Percentiles rank a stretch among this genome's conserved stretches.
phyloP scores from a whole-genome alignment of 208 protist species.

The Trypanosoma scelopori region DNA sequence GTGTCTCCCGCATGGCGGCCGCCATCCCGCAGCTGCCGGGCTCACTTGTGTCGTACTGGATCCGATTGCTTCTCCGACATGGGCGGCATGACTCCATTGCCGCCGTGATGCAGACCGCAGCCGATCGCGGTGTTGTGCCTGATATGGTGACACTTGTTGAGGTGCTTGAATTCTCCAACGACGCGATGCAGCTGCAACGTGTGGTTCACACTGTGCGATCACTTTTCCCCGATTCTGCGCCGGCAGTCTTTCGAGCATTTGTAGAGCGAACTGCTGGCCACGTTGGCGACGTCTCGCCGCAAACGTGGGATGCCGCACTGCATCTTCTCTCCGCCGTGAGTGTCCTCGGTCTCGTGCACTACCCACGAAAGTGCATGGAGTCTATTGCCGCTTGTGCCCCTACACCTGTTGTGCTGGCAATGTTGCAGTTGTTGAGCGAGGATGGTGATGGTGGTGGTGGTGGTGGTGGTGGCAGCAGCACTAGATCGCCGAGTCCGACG shows the following conservation, averaged over 20 bases:
- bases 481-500: background rate
- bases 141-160: conserved; percentile 53
- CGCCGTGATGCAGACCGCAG: conserved; percentile 18
- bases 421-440: conserved; percentile 19
- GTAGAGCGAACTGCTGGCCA: conserved; percentile 39
- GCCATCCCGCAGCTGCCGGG: conserved; percentile 24
- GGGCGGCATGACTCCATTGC: conserved; percentile 13
- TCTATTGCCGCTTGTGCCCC: conserved; percentile 16
- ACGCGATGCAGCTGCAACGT: conserved; percentile 17
- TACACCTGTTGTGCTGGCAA: conserved; percentile 8
- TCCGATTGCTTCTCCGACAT: conserved; percentile 17
- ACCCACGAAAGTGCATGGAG: conserved; percentile 27
- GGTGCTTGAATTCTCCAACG: conserved; percentile 40
- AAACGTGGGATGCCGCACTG: conserved; percentile 25
- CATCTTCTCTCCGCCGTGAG: conserved; percentile 30
- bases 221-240: conserved; percentile 33
- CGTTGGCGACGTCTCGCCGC: background rate
- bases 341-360: conserved; percentile 37
- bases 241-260: conserved; percentile 60
- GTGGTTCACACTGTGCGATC: conserved; percentile 28
- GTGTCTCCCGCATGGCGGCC: conserved; percentile 1
- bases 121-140: conserved; percentile 35
- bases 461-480: too few relatives aligned
- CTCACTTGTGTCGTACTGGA: conserved; percentile 27
- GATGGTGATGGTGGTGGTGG: background rate